Evolutionary conservation across 2,329 filamentous ascomycete species (phyloP), one percentile per base, ranked within the genome.

Genomic region (Xylaria digitata): DNA sequence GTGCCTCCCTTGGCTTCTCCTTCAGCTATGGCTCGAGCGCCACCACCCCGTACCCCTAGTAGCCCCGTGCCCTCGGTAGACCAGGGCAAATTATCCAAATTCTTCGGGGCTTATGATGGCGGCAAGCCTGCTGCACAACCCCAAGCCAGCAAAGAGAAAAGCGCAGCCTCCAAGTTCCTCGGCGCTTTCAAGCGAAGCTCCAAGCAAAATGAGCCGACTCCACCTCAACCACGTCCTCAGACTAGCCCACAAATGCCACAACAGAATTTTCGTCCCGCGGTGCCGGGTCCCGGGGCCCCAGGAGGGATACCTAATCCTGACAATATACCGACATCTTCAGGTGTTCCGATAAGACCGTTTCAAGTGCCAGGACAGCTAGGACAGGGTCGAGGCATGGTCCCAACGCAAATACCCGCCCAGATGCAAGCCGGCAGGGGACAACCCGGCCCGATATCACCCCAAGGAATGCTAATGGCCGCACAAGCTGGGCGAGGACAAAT

Each of bases 101-200:
- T 78, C 34, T 77, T 75, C 23, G 74, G 73, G 0, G 67, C 70
- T 21, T 72, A 73, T 26, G 63, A 67, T 32, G 70, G 69, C 21
- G 70, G 67, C 17, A 72, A 70, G 45, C 66, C 66, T 7, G 50
- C 72, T 8, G 50, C 43, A 7, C 68, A 67, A 21, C 56, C 70
- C 15, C 71, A 71, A 46, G 65, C 70, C 2, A 43, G 52, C 6
- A 77, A 75, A 40, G 74, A 77, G 48, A 75, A 77, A 67, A 76
- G 70, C n/a, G 73, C 72, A 0, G 73, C 73, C 8, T 73, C 73
- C 4, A 77, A 75, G 61, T 64, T 78, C 13, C 64, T 77, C 2
- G 67, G 71, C 19, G 75, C 75, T 3, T 75, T 78, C 46, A 78
- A 75, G 55, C 71, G 76, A 34, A 70, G 61, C 13, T 70, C 70